phyloP scores from a whole-genome alignment of 768 basidiomycete genomes.

The Amanita inopinata region DNA sequence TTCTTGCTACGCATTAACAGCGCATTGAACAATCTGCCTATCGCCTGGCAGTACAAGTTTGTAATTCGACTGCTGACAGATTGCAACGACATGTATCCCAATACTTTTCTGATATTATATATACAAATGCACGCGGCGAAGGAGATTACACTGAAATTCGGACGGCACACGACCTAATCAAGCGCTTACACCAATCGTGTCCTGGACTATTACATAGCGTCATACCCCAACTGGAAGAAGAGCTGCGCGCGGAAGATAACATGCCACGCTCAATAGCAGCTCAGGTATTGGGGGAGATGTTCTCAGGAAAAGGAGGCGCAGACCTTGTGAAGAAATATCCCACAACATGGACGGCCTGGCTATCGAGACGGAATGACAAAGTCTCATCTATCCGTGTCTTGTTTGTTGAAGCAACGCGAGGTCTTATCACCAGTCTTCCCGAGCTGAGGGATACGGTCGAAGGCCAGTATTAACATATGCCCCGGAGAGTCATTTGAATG shows the following conservation, averaged over 20 bases:
- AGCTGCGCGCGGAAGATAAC: constrained; percentile 68
- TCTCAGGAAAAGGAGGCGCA: constrained; percentile 59
- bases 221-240: constrained; percentile 88
- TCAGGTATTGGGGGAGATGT: constrained; percentile 84
- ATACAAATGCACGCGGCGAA: constrained; percentile 38
- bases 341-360: constrained; percentile 78
- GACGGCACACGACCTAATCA: constrained; percentile 77
- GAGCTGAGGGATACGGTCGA: constrained; percentile 66
- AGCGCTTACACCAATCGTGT: constrained; percentile 69
- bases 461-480: constrained; percentile 34
- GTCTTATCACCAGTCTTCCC: constrained; percentile 52
- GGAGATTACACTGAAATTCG: constrained; percentile 64
- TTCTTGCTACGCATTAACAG: constrained; percentile 24
- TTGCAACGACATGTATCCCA: constrained; percentile 83
- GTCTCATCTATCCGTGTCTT: constrained; percentile 58
- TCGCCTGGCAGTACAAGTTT: constrained; percentile 78
- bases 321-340: constrained; percentile 79
- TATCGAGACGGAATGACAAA: constrained; percentile 72
- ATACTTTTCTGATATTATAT: constrained; percentile 89
- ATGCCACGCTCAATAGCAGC: constrained; percentile 74
- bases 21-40: constrained; percentile 66
- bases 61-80: constrained; percentile 75
- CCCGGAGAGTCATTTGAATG: not conserved
- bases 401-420: constrained; percentile 63
- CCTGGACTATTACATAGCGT: constrained; percentile 81